Percentiles rank a stretch among this genome's conserved stretches.
phyloP scores from a whole-genome alignment of 306 rosid genomes.

The Rubus idaeus region DNA sequence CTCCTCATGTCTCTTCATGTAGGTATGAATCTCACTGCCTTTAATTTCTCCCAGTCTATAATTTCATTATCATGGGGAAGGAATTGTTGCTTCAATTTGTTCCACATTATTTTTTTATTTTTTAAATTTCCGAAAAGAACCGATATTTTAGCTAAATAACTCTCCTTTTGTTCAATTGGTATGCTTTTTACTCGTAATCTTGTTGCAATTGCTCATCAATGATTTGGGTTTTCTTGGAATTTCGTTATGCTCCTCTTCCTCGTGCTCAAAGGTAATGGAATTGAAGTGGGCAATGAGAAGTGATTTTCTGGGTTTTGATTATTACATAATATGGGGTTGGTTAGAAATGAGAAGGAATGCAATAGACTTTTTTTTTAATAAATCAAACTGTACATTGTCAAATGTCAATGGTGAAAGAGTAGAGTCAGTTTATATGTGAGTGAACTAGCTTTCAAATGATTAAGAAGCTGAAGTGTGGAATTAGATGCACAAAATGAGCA shows the following conservation, averaged over 20 bases:
- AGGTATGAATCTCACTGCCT: slow-evolving; percentile 36
- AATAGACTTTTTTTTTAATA: too few species aligned
- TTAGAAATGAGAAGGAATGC: not conserved
- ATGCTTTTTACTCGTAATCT: not conserved
- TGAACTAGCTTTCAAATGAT: not conserved
- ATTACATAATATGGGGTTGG: not conserved
- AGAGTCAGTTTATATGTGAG: not conserved
- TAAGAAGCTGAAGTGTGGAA: not conserved
- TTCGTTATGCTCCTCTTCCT: slow-evolving; percentile 1
- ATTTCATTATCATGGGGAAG: not conserved
- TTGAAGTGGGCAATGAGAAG: not conserved
- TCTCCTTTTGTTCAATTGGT: not conserved
- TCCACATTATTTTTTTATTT: not conserved
- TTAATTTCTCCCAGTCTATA: not conserved
- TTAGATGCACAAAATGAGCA: not conserved
- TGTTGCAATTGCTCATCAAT: not conserved
- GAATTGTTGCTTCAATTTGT: not conserved
- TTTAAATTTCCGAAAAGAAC: not conserved
- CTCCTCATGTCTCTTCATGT: slow-evolving; percentile 20
- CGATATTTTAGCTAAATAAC: not conserved
- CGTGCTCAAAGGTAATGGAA: not conserved
- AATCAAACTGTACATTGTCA: not conserved
- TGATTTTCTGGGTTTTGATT: slow-evolving; percentile 1
- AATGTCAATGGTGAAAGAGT: not conserved
- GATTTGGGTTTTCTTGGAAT: slow-evolving; percentile 13